These are phyloP conservation scores for Astrothelium subdiscretum DNA, from an alignment of 495 filamentous ascomycete species.

Conservation along the genomic window DNA sequence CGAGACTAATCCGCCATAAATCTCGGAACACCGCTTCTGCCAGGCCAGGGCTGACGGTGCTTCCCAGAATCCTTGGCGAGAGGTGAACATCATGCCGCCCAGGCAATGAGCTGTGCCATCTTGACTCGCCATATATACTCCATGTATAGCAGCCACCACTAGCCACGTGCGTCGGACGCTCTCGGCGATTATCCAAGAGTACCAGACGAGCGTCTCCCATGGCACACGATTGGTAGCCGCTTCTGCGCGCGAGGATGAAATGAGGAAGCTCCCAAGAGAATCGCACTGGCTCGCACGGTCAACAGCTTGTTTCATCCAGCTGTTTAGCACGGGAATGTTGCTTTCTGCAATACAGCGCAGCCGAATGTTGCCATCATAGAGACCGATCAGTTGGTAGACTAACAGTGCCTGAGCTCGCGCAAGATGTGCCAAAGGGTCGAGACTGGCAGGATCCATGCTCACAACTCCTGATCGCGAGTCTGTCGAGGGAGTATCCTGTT, in stretches of 20 bases:
- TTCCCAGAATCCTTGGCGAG: slow-evolving; percentile 15
- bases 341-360: slow-evolving; percentile 10
- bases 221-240: neutral
- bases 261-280: slow-evolving; percentile 8
- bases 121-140: slow-evolving; percentile 7
- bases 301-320: slow-evolving; percentile 10
- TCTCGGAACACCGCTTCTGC: slow-evolving; percentile 12
- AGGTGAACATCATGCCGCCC: slow-evolving; percentile 13
- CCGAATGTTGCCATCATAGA: slow-evolving; percentile 16
- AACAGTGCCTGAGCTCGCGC: slow-evolving; percentile 13
- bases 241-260: slow-evolving; percentile 8
- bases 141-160: slow-evolving; percentile 6
- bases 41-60: slow-evolving; percentile 10
- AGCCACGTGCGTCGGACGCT: slow-evolving; percentile 18
- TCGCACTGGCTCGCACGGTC: slow-evolving; percentile 4
- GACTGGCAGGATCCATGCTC: neutral
- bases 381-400: slow-evolving; percentile 14
- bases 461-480: neutral
- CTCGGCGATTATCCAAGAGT: slow-evolving; percentile 15
- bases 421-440: slow-evolving; percentile 14
- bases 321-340: slow-evolving; percentile 9
- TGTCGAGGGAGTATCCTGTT: slow-evolving; percentile 8
- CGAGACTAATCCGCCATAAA: slow-evolving; percentile 10
- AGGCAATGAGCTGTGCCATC: slow-evolving; percentile 10
- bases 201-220: slow-evolving; percentile 5